Evolutionary conservation across 768 basidiomycete species (phyloP), one percentile per base, ranked within the genome.

Genomic region (Mycena pura): DNA sequence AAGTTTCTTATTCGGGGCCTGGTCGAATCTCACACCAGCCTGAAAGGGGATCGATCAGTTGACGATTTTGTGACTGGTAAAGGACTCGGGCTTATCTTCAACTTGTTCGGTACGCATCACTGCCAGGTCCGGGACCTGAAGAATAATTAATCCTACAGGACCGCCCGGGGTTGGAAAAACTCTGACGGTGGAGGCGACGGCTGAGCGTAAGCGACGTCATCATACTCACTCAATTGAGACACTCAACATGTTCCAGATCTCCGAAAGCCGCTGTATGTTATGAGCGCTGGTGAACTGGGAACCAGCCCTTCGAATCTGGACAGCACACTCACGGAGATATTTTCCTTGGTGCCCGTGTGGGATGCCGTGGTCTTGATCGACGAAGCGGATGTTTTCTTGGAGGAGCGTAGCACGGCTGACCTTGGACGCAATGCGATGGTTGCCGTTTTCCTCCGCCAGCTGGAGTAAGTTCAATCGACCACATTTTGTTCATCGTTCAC

Each of bases 61-160:
- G 74, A 74, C 62, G 76, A 79, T 51, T 62, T 77, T 36, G 67
- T 79, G 39, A 63, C 68, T 22, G 77, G 77, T 13, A 79, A 79
- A 60, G 74, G 47, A 59, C 70, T 8, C 63, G 76, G n/a, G 63
- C 68, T 39, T 10, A 19, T 44, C 5, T 31, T 54, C 27, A 43
- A 44, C n/a, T 19, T 54, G 29, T 54, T 55, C 15, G 53, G 53
- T 45, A 34, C 34, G 53, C 31, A 11, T 2, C n/a, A n/a, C 31
- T 3, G 29, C 21, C 15, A 34, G 31, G 1, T 24, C 32, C 7
- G 22, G 34, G 7, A 34, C 19, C 44, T 25, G 15, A 38, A 25
- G 5, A 2, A 27, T 5, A 40, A 3, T n/a, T 25, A 19, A 28
- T 3, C 27, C 29, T 19, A 44, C 24, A 49, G 76, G 75, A 6